A percentile compares a stretch with the other conserved stretches of the same genome.
Conservation (phyloP, 2,329 filamentous ascomycete species). For the Apiospora malaysiana region DNA sequence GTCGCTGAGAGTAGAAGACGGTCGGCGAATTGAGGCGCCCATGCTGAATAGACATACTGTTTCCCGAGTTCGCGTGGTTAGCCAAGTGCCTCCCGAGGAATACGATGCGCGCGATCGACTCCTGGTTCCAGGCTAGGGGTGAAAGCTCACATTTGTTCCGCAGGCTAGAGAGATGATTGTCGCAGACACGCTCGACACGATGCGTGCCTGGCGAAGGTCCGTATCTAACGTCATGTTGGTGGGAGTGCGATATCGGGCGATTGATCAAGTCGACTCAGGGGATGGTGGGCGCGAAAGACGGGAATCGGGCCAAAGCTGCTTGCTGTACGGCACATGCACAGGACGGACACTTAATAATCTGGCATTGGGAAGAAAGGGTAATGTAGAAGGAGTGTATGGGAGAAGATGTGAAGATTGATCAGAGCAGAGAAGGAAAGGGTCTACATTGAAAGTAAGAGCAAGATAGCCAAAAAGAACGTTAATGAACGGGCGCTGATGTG, state of each 20-base stretch:
- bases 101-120: background rate
- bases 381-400: background rate
- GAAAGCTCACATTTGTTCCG: slow-evolving; percentile 81
- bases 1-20: slow-evolving; percentile 88
- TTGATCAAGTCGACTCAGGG: background rate
- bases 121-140: slow-evolving; percentile 17
- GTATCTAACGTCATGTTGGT: slow-evolving; percentile 51
- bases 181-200: slow-evolving; percentile 84
- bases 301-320: background rate
- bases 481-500: background rate
- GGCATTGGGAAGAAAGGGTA: background rate
- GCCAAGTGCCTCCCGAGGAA: background rate
- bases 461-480: slow-evolving; percentile 4
- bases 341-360: background rate
- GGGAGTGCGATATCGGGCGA: slow-evolving; percentile 19
- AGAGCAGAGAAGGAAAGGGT: background rate
- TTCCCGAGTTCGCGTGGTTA: background rate
- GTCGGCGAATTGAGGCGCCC: slow-evolving; percentile 94
- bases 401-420: background rate
- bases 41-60: slow-evolving; percentile 97
- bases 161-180: slow-evolving; percentile 86
- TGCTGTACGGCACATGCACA: background rate
- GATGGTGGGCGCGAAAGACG: slow-evolving; percentile 1
- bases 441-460: background rate
- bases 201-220: slow-evolving; percentile 66